Conservation (phyloP, 257 asterid species). For the Solanum paucissectum region DNA sequence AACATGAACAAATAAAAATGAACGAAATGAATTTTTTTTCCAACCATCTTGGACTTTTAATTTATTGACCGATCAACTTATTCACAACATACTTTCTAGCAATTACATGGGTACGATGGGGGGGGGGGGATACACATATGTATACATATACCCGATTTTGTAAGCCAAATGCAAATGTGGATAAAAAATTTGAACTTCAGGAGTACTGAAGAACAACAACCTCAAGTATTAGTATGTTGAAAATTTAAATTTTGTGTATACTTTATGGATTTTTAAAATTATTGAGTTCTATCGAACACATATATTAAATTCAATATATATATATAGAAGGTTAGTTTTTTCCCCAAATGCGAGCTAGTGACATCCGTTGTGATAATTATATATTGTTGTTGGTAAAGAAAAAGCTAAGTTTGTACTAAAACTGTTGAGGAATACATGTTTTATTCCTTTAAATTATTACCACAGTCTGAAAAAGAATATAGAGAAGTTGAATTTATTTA, state of each 20-base stretch:
- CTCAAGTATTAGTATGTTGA: background rate
- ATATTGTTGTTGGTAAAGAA: background rate
- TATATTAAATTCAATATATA: no score
- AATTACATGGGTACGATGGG: background rate
- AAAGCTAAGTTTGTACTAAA: background rate
- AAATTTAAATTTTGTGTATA: no score
- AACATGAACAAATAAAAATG: background rate
- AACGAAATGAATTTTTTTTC: fast-evolving
- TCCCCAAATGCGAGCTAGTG: no score
- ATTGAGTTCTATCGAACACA: no score
- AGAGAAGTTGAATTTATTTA: background rate
- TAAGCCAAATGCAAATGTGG: background rate
- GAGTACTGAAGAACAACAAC: background rate
- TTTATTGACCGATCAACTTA: background rate
- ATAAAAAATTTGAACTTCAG: no score
- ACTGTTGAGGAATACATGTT: background rate
- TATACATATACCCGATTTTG: background rate
- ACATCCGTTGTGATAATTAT: background rate
- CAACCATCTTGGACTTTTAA: background rate
- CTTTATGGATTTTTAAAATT: no score
- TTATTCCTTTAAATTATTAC: background rate
- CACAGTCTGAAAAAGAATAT: background rate
- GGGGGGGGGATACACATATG: background rate
- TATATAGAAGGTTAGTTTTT: no score
- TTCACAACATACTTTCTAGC: background rate